Conservation (phyloP, 129 eudicot species). For the Dittrichia graveolens region DNA sequence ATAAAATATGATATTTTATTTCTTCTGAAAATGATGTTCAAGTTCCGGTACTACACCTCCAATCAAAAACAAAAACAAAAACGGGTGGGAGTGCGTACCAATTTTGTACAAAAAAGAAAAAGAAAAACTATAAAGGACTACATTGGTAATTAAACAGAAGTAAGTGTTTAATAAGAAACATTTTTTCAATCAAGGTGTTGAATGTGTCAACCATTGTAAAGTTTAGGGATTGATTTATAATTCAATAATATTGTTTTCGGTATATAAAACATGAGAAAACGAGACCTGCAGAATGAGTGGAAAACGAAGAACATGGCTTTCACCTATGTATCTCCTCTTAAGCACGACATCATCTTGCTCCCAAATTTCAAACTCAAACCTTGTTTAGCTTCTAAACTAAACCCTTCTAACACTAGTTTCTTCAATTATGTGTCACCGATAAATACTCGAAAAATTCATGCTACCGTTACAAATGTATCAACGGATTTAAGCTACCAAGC, state of each 20-base stretch:
- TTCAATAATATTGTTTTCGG: background rate
- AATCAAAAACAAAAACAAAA: no score
- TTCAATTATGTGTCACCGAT: background rate
- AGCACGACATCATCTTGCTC: background rate
- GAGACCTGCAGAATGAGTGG: no score
- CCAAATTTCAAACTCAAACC: slow-evolving; percentile 3
- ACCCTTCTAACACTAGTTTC: background rate
- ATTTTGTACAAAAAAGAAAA: no score
- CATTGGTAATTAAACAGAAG: no score
- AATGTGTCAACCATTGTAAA: background rate
- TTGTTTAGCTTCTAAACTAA: slow-evolving; percentile 1
- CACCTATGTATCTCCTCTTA: slow-evolving; percentile 7
- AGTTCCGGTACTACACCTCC: no score
- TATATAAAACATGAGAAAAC: background rate
- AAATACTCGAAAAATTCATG: background rate
- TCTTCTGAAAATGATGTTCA: no score
- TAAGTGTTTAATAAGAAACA: no score
- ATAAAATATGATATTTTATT: no score
- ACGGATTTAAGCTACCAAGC: background rate
- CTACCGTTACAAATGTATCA: background rate
- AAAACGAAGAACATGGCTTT: slow-evolving; percentile 7
- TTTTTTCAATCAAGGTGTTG: background rate
- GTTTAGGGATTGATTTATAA: background rate
- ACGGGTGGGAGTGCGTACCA: no score
- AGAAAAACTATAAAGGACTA: no score